Conservation (phyloP, 2,329 filamentous ascomycete genomes). For the Apiospora koreana region DNA sequence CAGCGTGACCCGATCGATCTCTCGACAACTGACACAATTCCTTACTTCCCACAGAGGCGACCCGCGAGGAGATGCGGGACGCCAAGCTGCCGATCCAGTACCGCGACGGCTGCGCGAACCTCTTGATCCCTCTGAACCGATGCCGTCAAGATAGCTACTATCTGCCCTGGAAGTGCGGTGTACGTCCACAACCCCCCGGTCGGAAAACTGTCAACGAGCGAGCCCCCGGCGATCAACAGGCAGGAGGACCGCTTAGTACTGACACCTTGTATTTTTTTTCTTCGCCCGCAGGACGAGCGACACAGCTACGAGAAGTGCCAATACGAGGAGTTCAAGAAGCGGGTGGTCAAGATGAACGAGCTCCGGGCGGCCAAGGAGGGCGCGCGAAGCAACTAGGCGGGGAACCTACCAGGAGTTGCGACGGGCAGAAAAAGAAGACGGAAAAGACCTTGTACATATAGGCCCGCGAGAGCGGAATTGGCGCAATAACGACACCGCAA, state of each 20-base stretch:
- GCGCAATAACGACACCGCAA: background rate
- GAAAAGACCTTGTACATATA: slow-evolving; percentile 6
- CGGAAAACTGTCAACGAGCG: background rate
- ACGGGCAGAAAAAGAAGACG: background rate
- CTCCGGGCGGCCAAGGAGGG: slow-evolving; percentile 82
- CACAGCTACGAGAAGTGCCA: slow-evolving; percentile 99
- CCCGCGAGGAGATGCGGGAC: slow-evolving; percentile 90
- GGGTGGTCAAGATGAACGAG: slow-evolving; percentile 98
- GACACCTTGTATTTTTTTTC: slow-evolving; percentile 9
- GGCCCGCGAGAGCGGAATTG: background rate
- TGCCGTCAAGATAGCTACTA: slow-evolving; percentile 93
- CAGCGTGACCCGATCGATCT: background rate
- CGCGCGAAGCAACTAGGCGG: slow-evolving; percentile 77
- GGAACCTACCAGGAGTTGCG: background rate
- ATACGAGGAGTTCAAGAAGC: slow-evolving; percentile 98
- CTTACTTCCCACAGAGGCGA: slow-evolving; percentile 59
- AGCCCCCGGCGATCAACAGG: background rate
- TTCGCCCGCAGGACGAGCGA: slow-evolving; percentile 73
- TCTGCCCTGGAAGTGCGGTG: slow-evolving; percentile 96
- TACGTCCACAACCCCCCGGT: slow-evolving; percentile 48
- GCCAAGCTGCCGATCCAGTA: slow-evolving; percentile 86
- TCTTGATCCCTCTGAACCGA: slow-evolving; percentile 92
- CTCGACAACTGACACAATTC: background rate
- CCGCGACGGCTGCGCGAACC: slow-evolving; percentile 92
- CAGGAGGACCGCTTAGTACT: background rate